Conservation (phyloP, 352 stramenopile species). For the Pythium aquatile region DNA sequence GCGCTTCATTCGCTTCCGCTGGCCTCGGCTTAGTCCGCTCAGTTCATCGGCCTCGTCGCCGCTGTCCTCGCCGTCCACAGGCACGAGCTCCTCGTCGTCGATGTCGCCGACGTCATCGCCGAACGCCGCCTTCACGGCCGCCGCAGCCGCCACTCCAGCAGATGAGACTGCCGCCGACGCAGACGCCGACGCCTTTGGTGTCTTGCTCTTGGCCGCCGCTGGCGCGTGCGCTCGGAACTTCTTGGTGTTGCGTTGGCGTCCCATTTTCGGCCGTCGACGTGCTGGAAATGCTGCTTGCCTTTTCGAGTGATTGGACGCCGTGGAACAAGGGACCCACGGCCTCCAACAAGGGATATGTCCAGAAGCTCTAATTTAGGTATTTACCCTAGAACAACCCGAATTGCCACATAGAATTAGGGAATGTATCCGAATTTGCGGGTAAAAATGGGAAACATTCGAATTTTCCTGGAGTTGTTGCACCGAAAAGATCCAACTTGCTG, state of each 20-base stretch:
- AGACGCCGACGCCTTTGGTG: slow-evolving; percentile 7
- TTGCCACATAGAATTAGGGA: no score
- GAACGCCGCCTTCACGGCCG: slow-evolving; percentile 67
- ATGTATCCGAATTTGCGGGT: no score
- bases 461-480: background rate
- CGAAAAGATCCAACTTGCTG: background rate
- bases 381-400: no score
- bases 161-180: slow-evolving; percentile 14
- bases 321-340: slow-evolving; percentile 3
- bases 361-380: slow-evolving; percentile 8
- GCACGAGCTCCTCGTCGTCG: slow-evolving; percentile 24
- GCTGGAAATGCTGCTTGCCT: background rate
- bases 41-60: slow-evolving; percentile 28
- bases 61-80: slow-evolving; percentile 37
- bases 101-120: slow-evolving; percentile 38
- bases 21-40: slow-evolving; percentile 61
- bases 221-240: slow-evolving; percentile 56
- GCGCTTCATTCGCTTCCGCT: slow-evolving; percentile 84
- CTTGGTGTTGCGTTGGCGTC: slow-evolving; percentile 45
- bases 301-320: slow-evolving; percentile 11
- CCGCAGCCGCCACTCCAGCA: slow-evolving; percentile 34
- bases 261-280: slow-evolving; percentile 34
- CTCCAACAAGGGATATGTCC: no score
- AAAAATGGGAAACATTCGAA: slow-evolving; percentile 15
- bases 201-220: slow-evolving; percentile 37